Conservation (phyloP, 1,284 basidiomycete genomes). For the Cryptococcus sp. region DNA sequence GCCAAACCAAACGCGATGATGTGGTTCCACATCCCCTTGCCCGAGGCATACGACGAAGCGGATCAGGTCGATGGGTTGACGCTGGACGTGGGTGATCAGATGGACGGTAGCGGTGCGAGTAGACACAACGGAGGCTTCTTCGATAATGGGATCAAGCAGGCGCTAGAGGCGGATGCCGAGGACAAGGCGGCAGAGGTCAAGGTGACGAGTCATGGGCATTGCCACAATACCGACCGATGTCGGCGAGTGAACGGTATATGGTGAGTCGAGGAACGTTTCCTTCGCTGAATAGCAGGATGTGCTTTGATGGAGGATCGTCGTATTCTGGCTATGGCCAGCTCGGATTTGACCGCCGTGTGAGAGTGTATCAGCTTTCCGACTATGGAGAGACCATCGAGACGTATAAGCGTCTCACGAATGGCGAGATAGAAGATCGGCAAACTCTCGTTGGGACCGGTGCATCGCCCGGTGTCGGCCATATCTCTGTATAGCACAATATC, state of each 20-base stretch:
- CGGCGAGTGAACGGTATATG: slow-evolving; percentile 75
- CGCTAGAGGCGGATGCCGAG: slow-evolving; percentile 50
- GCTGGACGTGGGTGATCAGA: slow-evolving; percentile 63
- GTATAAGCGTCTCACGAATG: slow-evolving; percentile 76
- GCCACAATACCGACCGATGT: slow-evolving; percentile 83
- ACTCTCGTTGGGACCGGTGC: slow-evolving; percentile 38
- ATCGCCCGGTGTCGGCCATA: slow-evolving; percentile 18
- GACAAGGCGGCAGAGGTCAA: slow-evolving; percentile 38
- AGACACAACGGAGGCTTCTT: slow-evolving; percentile 75
- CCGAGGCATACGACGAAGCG: slow-evolving; percentile 44
- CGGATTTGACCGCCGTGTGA: slow-evolving; percentile 82
- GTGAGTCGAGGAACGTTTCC: slow-evolving; percentile 41
- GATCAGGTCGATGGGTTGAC: slow-evolving; percentile 45
- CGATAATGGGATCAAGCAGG: slow-evolving; percentile 64
- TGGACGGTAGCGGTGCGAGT: slow-evolving; percentile 55
- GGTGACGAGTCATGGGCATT: slow-evolving; percentile 79
- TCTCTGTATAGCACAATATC: no score
- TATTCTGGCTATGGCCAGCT: slow-evolving; percentile 78
- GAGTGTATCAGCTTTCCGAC: slow-evolving; percentile 74
- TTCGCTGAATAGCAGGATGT: slow-evolving; percentile 49
- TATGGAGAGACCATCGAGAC: slow-evolving; percentile 85
- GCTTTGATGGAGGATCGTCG: slow-evolving; percentile 89
- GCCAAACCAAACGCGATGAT: slow-evolving; percentile 87
- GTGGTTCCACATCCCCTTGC: slow-evolving; percentile 94
- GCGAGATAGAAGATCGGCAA: slow-evolving; percentile 60